Base-by-base conservation (phyloP, 2,329 filamentous ascomycete genomes). In the Alternaria incomplexa region DNA sequence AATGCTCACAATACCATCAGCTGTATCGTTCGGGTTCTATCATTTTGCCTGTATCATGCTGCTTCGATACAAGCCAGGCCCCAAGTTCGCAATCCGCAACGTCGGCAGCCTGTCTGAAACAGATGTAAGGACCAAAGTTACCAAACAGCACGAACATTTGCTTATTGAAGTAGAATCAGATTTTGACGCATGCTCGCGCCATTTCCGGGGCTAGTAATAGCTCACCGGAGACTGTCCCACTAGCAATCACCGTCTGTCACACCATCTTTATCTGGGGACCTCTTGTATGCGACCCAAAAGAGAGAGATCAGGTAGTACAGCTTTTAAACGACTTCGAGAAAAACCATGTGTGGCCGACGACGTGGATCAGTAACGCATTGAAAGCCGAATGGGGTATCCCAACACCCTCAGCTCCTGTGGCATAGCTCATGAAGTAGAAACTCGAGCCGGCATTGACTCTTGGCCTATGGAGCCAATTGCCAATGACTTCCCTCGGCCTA, bases 21-120 rank as follows among this genome's bases (percentile, higher is more conserved):
- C 61, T 6, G 58, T 75, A 22, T 68, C 75, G 3, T 74, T 71
- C 51, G 68, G 66, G 5, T 72, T 72, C 47, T 76, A 71, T 36
- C 72, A 77, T 50, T 74, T 77, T 47, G 62, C 72, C 11, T 74
- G 70, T 26, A 70, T 77, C 25, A 67, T 77, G 45, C 64, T 77
- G n/a, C 68, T 76, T 11, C 70, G 58, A 22, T 76, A 75, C 53
- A 76, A 71, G 26, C 75, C 75, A 6, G 72, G 70, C 2, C 73
- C 74, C 5, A 71, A 69, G 36, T 76, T 76, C 30, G 71, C 72
- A 1, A 66, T 73, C 17, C 73, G 69, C 11, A 73, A 67, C 36
- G 54, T 68, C 17, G 59, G 54, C 1, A 70, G 63, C 25, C 55
- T 70, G 2, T 69, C 71, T 22, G 70, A 66, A 7, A 54, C 53